Conservation (phyloP, 2,329 filamentous ascomycete genomes). For the Westerdykella sp. region DNA sequence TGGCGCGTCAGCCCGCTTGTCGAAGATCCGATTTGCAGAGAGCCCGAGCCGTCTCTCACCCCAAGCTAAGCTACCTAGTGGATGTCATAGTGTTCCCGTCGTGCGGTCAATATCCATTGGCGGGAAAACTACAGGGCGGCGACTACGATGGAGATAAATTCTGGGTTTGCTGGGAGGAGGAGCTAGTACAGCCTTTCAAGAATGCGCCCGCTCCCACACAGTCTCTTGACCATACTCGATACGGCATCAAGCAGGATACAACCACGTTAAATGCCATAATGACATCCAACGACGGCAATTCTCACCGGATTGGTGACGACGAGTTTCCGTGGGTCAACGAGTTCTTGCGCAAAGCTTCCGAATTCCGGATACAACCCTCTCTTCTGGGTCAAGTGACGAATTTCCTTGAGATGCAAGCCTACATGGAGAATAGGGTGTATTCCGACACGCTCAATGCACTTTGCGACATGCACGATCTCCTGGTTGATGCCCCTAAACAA, state of each 20-base stretch:
- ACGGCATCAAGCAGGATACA: constrained; percentile 48
- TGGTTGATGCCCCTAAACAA: constrained; percentile 44
- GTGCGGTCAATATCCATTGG: constrained; percentile 56
- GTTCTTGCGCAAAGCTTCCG: constrained; percentile 51
- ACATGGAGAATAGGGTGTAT: constrained; percentile 37
- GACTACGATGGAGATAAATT: constrained; percentile 77
- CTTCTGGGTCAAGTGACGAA: constrained; percentile 60
- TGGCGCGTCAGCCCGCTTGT: constrained; percentile 64
- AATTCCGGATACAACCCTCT: constrained; percentile 52
- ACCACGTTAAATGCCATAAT: constrained; percentile 45
- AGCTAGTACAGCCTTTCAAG: constrained; percentile 59
- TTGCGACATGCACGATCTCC: constrained; percentile 40
- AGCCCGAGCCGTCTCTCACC: constrained; percentile 45
- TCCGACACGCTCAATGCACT: constrained; percentile 19
- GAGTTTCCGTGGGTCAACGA: constrained; percentile 28
- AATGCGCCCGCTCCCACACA: constrained; percentile 51
- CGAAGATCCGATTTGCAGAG: constrained; percentile 67
- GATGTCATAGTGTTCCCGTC: constrained; percentile 75
- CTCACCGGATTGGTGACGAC: neutral
- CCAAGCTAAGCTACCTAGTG: constrained; percentile 59
- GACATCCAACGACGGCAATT: constrained; percentile 7
- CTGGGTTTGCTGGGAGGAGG: constrained; percentile 69
- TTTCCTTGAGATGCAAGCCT: constrained; percentile 58
- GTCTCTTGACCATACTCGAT: constrained; percentile 43
- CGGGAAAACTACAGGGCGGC: constrained; percentile 66